These are phyloP conservation scores for Dothistroma pini DNA, from an alignment of 2,329 filamentous ascomycete species.

Conservation along the genomic window DNA sequence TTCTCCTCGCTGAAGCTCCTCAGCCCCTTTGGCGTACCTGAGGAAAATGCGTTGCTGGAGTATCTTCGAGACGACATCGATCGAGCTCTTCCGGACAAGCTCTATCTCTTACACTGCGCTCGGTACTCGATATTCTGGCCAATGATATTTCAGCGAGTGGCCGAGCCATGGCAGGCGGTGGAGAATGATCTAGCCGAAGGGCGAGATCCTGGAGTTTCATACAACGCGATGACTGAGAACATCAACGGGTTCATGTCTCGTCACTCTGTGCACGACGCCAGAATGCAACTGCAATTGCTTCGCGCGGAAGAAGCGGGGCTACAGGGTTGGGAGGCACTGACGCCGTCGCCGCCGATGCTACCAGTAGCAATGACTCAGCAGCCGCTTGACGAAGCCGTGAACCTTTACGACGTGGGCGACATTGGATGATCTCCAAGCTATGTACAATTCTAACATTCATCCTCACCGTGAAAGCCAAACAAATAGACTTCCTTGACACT, in stretches of 20 bases:
- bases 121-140: slow-evolving; percentile 14
- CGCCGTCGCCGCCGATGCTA: not conserved
- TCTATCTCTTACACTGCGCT: slow-evolving; percentile 14
- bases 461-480: too few species aligned
- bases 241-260: slow-evolving; percentile 6
- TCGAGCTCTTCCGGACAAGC: slow-evolving; percentile 16
- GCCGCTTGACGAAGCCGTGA: too few species aligned
- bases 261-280: slow-evolving; percentile 10
- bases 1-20: not conserved
- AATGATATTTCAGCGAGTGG: slow-evolving; percentile 9
- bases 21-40: slow-evolving; percentile 7
- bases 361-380: too few species aligned
- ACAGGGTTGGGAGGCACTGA: not conserved
- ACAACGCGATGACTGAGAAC: slow-evolving; percentile 9
- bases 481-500: too few species aligned
- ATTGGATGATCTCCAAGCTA: too few species aligned
- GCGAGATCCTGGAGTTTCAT: slow-evolving; percentile 6
- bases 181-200: slow-evolving; percentile 3
- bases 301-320: slow-evolving; percentile 11
- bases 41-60: slow-evolving; percentile 6
- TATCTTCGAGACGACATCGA: slow-evolving; percentile 13
- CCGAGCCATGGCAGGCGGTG: slow-evolving; percentile 10
- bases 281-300: slow-evolving; percentile 10
- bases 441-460: too few species aligned
- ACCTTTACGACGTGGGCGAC: too few species aligned